A percentile compares a stretch with the other conserved stretches of the same genome.
Conservation (phyloP, 345 rosid species). For the Mallotus nudiflorus region DNA sequence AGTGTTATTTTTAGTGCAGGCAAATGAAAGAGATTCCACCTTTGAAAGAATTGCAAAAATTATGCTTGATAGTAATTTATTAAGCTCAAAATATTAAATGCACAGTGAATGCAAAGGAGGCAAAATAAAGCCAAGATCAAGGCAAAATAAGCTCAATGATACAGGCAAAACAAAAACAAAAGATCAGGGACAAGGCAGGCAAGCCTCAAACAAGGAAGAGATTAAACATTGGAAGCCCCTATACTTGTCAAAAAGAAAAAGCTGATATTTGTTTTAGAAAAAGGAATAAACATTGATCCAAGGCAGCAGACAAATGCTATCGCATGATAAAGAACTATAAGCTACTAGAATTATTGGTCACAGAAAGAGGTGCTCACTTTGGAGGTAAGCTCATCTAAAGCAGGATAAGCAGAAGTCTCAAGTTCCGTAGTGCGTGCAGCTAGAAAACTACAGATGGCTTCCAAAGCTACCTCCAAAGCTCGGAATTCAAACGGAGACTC, state of each 20-base stretch:
- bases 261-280: no score
- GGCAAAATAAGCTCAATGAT: neutral
- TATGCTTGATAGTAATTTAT: neutral
- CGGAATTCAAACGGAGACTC: slow-evolving; percentile 78
- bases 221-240: no score
- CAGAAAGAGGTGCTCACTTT: slow-evolving; percentile 44
- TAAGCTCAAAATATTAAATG: neutral
- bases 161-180: neutral
- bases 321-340: neutral
- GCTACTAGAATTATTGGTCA: neutral
- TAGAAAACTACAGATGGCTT: slow-evolving; percentile 90
- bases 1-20: neutral
- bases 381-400: slow-evolving; percentile 93
- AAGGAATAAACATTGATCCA: no score
- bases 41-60: neutral
- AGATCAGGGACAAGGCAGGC: neutral
- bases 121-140: neutral
- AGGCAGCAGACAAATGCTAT: neutral
- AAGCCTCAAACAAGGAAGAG: neutral
- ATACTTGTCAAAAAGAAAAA: no score
- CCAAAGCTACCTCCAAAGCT: slow-evolving; percentile 90
- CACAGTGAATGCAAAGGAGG: neutral
- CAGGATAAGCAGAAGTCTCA: slow-evolving; percentile 94
- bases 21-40: neutral
- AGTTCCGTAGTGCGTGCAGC: slow-evolving; percentile 87